Evolutionary conservation across 371 early-diverging fungal genomes (phyloP).

Genomic region (Amoeboaphelidium protococcarum): DNA sequence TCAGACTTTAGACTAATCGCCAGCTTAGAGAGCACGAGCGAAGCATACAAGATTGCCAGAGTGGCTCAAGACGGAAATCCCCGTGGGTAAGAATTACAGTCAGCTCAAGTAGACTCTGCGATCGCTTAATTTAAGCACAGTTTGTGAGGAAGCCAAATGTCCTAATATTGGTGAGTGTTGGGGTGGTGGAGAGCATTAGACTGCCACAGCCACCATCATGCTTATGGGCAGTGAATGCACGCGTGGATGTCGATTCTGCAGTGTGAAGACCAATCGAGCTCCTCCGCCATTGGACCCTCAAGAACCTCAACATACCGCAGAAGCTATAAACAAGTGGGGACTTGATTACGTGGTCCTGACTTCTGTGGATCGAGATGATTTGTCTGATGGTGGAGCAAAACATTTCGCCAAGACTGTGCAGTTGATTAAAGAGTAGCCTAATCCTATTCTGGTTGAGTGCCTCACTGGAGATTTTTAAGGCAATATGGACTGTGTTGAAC

Average conservation of each 20-base stretch:
- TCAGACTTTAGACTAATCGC: not conserved
- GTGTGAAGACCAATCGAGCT: slow-evolving; percentile 74
- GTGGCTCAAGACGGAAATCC: slow-evolving; percentile 86
- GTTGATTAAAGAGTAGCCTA: slow-evolving; percentile 57
- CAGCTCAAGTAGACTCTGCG: slow-evolving; percentile 65
- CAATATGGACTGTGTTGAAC: slow-evolving; percentile 37
- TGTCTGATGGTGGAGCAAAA: slow-evolving; percentile 67
- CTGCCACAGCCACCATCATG: slow-evolving; percentile 96
- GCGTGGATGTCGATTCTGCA: slow-evolving; percentile 90
- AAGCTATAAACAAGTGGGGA: slow-evolving; percentile 84
- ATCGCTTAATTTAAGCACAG: slow-evolving; percentile 73
- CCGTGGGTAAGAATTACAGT: slow-evolving; percentile 48
- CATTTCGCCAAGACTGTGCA: slow-evolving; percentile 81
- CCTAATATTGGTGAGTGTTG: slow-evolving; percentile 96
- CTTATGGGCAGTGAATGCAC: slow-evolving; percentile 97
- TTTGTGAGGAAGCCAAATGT: slow-evolving; percentile 86
- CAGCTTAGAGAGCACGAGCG: not conserved
- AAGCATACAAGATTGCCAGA: slow-evolving; percentile 24
- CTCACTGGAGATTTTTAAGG: slow-evolving; percentile 87
- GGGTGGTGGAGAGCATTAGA: slow-evolving; percentile 85
- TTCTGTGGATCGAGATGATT: slow-evolving; percentile 83
- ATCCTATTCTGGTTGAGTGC: slow-evolving; percentile 80
- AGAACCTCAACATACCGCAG: slow-evolving; percentile 84
- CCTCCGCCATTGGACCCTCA: slow-evolving; percentile 68
- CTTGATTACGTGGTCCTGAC: slow-evolving; percentile 90